Evolutionary conservation across 2,329 filamentous ascomycete species (phyloP), one percentile per base, ranked within the genome.

Genomic region (Elsinoe necatrix): DNA sequence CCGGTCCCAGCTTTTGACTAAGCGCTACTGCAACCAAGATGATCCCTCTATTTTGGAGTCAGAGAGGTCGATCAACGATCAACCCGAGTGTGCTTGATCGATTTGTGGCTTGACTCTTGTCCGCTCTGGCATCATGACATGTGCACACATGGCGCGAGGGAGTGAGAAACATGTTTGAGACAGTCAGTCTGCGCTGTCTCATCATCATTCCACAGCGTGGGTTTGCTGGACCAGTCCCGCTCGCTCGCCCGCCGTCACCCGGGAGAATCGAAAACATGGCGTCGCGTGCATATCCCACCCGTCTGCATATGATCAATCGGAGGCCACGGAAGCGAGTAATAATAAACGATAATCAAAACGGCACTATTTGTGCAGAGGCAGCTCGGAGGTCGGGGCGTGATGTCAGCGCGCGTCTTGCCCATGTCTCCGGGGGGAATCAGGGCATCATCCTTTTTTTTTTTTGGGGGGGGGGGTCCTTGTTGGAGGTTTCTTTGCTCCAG

Each of bases 31-130:
- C 11, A 4, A 25, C 48, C 48, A 18, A 34, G n/a, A 31, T 25
- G 16, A 31, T 27, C 16, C 48, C 48, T 52, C 48, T 52, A 52
- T 52, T 52, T 52, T 52, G 20, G 31, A 39, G 48, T 52, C 48
- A 39, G 14, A 52, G n/a, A n/a, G n/a, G n/a, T n/a, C n/a, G n/a
- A n/a, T n/a, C 39, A 31, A 39, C 48, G 48, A 52, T 52, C 48
- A 52, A 52, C 37, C 48, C 16, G 34, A n/a, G 34, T 11, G 14
- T 35, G 20, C 21, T 37, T 35, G 48, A 12, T 45, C 41, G 21
- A 45, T 39, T 35, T 20, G 48, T 52, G 25, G 25, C 45, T 50
- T 34, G 25, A 50, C 45, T 50, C 25, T 25, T n/a, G 25, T 52
- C 12, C 18, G 21, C 39, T n/a, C n/a, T 29, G 20, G 20, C 25